phyloP scores from a whole-genome alignment of 495 filamentous ascomycete genomes.

The Trichoderma gamsii region DNA sequence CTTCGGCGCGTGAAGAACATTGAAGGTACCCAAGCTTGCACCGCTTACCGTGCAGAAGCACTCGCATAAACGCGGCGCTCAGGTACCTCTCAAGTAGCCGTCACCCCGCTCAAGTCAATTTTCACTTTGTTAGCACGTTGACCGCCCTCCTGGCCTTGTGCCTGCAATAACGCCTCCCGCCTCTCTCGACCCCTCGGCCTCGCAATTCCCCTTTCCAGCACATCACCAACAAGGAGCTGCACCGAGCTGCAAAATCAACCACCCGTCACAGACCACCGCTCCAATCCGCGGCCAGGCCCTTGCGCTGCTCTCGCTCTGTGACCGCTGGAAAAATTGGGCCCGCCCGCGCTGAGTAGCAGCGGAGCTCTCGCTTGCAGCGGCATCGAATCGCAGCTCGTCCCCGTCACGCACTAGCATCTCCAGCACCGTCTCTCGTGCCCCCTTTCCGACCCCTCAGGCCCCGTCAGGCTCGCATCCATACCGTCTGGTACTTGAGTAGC shows the following conservation, averaged over 20 bases:
- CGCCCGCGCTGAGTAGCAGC: constrained; percentile 1
- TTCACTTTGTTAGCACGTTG: not conserved
- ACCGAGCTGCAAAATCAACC: not conserved
- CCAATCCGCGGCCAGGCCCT: constrained; percentile 1
- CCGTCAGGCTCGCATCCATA: constrained; percentile 7
- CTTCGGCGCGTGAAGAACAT: not conserved
- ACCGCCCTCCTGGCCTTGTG: not conserved
- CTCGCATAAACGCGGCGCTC: not conserved
- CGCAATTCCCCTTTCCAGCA: not conserved
- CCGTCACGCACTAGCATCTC: constrained; percentile 1
- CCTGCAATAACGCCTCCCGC: not conserved
- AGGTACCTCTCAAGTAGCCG: not conserved
- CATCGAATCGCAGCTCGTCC: constrained; percentile 2
- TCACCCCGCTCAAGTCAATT: not conserved
- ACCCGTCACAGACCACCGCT: not conserved
- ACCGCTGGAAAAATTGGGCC: constrained; percentile 2
- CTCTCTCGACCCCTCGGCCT: not conserved
- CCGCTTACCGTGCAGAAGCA: too few species aligned
- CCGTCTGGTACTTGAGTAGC: not conserved
- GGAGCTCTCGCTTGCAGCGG: constrained; percentile 10
- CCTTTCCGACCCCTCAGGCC: constrained; percentile 16
- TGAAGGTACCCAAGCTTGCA: not conserved
- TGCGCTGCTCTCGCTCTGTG: not conserved
- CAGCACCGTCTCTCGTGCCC: constrained; percentile 11
- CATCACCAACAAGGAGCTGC: not conserved